Conservation (phyloP, 2,329 filamentous ascomycete genomes). For the Furcasterigmium sp. region DNA sequence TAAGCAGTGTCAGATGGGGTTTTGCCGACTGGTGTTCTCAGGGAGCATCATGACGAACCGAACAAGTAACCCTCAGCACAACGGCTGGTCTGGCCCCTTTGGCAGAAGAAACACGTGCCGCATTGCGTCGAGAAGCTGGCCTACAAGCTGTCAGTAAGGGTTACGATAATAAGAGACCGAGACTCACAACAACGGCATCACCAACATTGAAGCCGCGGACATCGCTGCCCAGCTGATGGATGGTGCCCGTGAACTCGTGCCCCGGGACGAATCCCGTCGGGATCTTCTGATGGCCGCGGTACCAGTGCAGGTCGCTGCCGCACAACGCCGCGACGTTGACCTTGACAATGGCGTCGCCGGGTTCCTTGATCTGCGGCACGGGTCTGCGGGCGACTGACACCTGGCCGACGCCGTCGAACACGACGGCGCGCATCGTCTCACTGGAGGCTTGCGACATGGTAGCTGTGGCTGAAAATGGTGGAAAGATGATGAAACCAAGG, state of each 20-base stretch:
- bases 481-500: too few relatives aligned
- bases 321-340: slow-evolving; percentile 29
- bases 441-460: background rate
- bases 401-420: background rate
- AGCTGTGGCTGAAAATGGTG: too few relatives aligned
- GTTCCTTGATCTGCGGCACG: slow-evolving; percentile 9
- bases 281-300: slow-evolving; percentile 34
- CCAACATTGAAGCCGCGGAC: slow-evolving; percentile 36
- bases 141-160: background rate
- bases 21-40: too few relatives aligned
- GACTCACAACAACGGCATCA: slow-evolving; percentile 27
- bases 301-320: slow-evolving; percentile 39
- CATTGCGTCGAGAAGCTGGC: background rate
- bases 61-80: background rate
- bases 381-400: slow-evolving; percentile 12
- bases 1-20: background rate
- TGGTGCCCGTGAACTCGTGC: slow-evolving; percentile 35
- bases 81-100: background rate
- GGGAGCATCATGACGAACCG: background rate
- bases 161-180: too few relatives aligned
- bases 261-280: slow-evolving; percentile 33
- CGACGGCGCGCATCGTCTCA: background rate
- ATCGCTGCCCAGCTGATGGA: slow-evolving; percentile 31
- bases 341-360: slow-evolving; percentile 26
- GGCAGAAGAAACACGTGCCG: background rate